phyloP scores from a whole-genome alignment of 768 basidiomycete genomes.

The Podaxis sp. region DNA sequence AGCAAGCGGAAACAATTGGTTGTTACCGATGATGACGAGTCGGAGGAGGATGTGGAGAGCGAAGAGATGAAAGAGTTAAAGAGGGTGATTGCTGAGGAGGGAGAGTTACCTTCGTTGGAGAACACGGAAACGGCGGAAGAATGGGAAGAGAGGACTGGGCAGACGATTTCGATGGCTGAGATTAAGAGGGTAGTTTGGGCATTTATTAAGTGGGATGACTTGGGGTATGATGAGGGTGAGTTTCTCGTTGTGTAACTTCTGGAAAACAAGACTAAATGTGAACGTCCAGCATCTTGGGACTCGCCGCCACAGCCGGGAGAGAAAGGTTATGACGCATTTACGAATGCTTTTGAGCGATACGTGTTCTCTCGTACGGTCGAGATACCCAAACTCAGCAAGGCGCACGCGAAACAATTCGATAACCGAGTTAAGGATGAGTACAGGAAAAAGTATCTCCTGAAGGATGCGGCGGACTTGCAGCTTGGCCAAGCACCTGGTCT shows the following conservation, averaged over 20 bases:
- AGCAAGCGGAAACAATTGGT: slow-evolving; percentile 26
- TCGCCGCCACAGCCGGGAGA: slow-evolving; percentile 71
- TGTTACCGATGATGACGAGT: slow-evolving; percentile 29
- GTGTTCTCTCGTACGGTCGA: slow-evolving; percentile 59
- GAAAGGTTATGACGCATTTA: slow-evolving; percentile 60
- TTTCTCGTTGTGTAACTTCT: slow-evolving; percentile 6
- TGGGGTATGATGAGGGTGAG: slow-evolving; percentile 90
- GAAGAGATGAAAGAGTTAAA: slow-evolving; percentile 30
- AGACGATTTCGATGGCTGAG: slow-evolving; percentile 45
- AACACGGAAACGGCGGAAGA: slow-evolving; percentile 61
- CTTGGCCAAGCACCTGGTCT: slow-evolving; percentile 65
- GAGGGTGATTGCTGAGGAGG: slow-evolving; percentile 48
- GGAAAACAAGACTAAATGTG: slow-evolving; percentile 3
- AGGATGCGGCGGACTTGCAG: slow-evolving; percentile 53
- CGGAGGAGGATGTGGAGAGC: slow-evolving; percentile 29
- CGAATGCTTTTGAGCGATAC: slow-evolving; percentile 65
- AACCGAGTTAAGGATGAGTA: slow-evolving; percentile 58
- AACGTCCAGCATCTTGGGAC: slow-evolving; percentile 81
- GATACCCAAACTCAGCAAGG: slow-evolving; percentile 50
- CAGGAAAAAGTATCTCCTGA: slow-evolving; percentile 43
- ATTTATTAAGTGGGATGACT: slow-evolving; percentile 91
- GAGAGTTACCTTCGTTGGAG: slow-evolving; percentile 59
- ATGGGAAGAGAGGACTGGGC: slow-evolving; percentile 50
- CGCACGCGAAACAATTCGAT: slow-evolving; percentile 45
- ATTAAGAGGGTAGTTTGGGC: slow-evolving; percentile 71